Base-by-base conservation (phyloP, 495 filamentous ascomycete genomes). In the Aspergillus nidulans region DNA sequence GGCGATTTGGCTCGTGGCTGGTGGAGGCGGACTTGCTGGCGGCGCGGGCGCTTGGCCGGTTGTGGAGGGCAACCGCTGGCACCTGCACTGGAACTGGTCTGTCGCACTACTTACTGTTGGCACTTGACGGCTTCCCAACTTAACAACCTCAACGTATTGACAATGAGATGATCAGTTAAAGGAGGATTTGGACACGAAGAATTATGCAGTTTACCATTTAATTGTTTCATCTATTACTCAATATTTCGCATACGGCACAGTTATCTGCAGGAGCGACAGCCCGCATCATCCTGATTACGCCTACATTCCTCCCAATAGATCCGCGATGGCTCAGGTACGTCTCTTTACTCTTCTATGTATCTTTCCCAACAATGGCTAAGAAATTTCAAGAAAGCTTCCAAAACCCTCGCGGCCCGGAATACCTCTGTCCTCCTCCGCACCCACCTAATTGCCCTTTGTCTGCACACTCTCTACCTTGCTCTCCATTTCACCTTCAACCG, bases 381-480 rank as follows among this genome's bases (percentile, higher is more conserved):
- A 60, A 43, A 63, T 49, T 0, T 15, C 8, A 77, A 97, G 81
- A 98, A 96, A 88, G 91, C 95, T 56, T 84, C 87, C 67, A 98
- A 98, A 77, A 85, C 90, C 59, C 84, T 90, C 46, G 95, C 94
- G 8, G 83, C 86, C 45, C 81, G 86, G 74, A 98, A 98, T 71
- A 71, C 80, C 46, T 67, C 77, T 19, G 71, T 82, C 36, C 84
- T 98, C 43, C 85, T 85, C 59, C 88, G 86, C 63, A 89, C 91
- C 18, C 92, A 94, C 64, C 71, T 88, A 32, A 86, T 87, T 56
- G 84, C 88, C 16, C 74, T 87, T 52, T 62, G 69, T 44, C 68
- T 92, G 48, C 91, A 97, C 67, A 60, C 66, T 32, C 63, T 91
- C 66, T 97, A 90, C 77, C 73, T 94, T 26, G 55, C 90, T 24